Percentiles rank a stretch among this genome's conserved stretches.
These are phyloP conservation scores for Kwoniella shivajii DNA, from an alignment of 1,284 basidiomycete species.

Conservation along the genomic window DNA sequence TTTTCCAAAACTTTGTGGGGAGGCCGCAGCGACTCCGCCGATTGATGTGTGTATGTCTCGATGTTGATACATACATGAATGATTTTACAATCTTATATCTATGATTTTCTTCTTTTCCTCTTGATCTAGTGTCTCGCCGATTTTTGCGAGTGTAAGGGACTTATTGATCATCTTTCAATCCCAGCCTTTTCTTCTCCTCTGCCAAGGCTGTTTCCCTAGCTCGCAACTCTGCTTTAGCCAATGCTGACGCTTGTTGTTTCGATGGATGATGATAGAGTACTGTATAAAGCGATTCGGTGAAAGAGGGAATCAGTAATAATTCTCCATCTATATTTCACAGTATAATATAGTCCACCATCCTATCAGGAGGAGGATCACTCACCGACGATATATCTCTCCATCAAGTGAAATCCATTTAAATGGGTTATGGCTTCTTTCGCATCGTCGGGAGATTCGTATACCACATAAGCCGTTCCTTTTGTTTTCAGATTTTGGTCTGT, in stretches of 20 bases:
- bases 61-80: too few relatives aligned
- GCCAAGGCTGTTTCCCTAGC: constrained; percentile 87
- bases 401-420: constrained; percentile 96
- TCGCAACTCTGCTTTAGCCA: constrained; percentile 86
- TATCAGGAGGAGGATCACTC: constrained; percentile 39
- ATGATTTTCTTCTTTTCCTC: too few relatives aligned
- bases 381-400: constrained; percentile 93
- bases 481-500: constrained; percentile 78
- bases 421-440: constrained; percentile 96
- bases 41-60: too few relatives aligned
- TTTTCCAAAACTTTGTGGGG: too few relatives aligned
- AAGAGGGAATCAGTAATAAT: too few relatives aligned
- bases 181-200: constrained; percentile 74
- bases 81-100: too few relatives aligned
- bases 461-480: constrained; percentile 94
- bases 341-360: too few relatives aligned
- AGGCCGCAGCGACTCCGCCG: too few relatives aligned
- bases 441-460: constrained; percentile 59
- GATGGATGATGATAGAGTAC: constrained; percentile 97
- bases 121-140: too few relatives aligned
- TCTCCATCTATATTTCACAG: not conserved
- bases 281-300: constrained; percentile 32
- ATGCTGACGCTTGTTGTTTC: constrained; percentile 83
- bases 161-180: constrained; percentile 29
- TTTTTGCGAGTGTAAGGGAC: not conserved